A percentile compares a stretch with the other conserved stretches of the same genome.
Conservation (phyloP, 2,329 filamentous ascomycete species). For the Alternaria sp. region DNA sequence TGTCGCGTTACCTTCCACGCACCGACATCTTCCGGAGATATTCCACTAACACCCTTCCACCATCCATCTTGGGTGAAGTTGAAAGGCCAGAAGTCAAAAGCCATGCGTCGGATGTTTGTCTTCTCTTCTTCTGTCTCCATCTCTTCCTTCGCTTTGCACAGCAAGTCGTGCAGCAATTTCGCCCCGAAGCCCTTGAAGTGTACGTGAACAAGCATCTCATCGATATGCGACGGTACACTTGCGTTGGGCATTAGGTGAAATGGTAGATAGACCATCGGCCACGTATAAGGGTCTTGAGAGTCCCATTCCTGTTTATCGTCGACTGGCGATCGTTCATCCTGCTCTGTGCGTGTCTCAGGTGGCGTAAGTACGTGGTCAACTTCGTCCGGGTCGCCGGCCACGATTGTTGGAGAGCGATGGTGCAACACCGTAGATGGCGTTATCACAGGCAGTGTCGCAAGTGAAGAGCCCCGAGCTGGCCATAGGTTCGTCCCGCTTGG, state of each 20-base stretch:
- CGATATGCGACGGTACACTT: background rate
- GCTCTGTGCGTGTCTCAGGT: background rate
- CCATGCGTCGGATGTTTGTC: background rate
- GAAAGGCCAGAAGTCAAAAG: constrained; percentile 3
- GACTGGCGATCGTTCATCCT: background rate
- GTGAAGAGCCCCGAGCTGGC: background rate
- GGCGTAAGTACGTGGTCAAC: background rate
- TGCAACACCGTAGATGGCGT: background rate
- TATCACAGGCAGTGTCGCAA: background rate
- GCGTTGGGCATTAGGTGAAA: background rate
- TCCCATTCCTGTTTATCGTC: background rate
- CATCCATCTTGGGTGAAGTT: background rate
- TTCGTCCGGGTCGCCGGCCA: background rate
- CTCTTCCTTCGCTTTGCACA: background rate
- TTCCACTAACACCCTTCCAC: background rate
- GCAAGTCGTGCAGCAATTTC: background rate
- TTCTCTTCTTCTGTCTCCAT: background rate
- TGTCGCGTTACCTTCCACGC: background rate
- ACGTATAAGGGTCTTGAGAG: background rate
- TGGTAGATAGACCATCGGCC: background rate
- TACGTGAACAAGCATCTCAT: background rate
- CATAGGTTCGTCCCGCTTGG: background rate
- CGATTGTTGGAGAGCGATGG: background rate
- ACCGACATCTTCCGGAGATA: background rate
- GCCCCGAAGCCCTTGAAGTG: constrained; percentile 2